phyloP scores from a whole-genome alignment of 768 basidiomycete genomes.

The Collybiopsis confluens region DNA sequence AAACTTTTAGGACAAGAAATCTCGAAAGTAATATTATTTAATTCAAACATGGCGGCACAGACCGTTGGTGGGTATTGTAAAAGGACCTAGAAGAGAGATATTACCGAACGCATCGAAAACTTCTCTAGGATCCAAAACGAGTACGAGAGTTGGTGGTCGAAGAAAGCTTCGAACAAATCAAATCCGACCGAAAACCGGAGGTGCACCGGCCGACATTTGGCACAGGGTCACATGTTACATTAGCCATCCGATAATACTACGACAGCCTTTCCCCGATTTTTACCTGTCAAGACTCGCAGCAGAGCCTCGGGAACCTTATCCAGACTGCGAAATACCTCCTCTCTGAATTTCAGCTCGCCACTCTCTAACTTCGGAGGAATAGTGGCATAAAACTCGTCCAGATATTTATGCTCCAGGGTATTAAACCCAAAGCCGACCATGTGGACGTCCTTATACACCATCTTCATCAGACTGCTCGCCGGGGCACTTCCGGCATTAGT shows the following conservation, averaged over 20 bases:
- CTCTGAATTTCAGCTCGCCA: conserved; percentile 28
- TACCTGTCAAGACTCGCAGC: conserved; percentile 25
- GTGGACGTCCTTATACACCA: conserved; percentile 31
- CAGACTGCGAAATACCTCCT: conserved; percentile 24
- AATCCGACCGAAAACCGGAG: no score
- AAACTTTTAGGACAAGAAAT: no score
- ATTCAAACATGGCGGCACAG: no score
- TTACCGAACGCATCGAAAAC: no score
- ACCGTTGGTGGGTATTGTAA: no score
- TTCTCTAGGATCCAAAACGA: no score
- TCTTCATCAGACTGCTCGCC: conserved; percentile 26
- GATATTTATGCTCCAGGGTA: conserved; percentile 21
- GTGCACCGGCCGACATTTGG: no score
- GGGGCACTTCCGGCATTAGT: conserved; percentile 18
- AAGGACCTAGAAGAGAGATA: no score
- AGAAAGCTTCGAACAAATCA: no score
- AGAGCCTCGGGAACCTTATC: conserved; percentile 25
- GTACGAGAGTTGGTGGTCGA: no score
- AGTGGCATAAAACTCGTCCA: conserved; percentile 25
- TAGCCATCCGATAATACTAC: conserved; percentile 7
- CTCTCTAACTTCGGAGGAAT: conserved; percentile 27
- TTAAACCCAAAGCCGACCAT: conserved; percentile 32
- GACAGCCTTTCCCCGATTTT: conserved; percentile 18
- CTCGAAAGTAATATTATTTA: no score
- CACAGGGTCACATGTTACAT: no score